phyloP scores from a whole-genome alignment of 768 basidiomycete species.

The Leccinum disarticulatum region DNA sequence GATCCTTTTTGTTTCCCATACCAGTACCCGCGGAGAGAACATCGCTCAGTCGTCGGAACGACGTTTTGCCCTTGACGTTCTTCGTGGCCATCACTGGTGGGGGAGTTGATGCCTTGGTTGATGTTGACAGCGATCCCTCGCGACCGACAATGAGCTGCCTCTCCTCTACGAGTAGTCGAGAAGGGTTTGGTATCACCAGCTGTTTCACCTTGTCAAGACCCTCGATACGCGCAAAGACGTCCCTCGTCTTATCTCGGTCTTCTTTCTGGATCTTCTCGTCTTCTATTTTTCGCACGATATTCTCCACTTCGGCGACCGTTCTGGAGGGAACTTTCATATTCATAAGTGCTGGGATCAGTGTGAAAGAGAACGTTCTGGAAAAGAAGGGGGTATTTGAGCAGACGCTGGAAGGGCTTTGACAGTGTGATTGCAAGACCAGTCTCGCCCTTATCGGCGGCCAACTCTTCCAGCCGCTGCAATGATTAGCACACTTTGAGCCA shows the following conservation, averaged over 20 bases:
- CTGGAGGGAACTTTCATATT: slow-evolving; percentile 93
- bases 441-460: slow-evolving; percentile 84
- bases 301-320: slow-evolving; percentile 98
- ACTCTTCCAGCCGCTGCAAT: slow-evolving; percentile 75
- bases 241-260: slow-evolving; percentile 91
- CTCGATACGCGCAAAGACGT: slow-evolving; percentile 94
- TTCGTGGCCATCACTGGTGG: slow-evolving; percentile 41
- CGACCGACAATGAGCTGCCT: slow-evolving; percentile 46
- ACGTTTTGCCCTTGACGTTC: slow-evolving; percentile 76
- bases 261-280: slow-evolving; percentile 98
- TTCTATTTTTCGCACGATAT: slow-evolving; percentile 93
- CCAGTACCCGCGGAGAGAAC: slow-evolving; percentile 64
- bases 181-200: slow-evolving; percentile 87
- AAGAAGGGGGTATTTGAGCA: slow-evolving; percentile 94
- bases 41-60: slow-evolving; percentile 87
- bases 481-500: slow-evolving; percentile 77
- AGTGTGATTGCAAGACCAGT: slow-evolving; percentile 93
- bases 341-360: slow-evolving; percentile 95
- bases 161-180: slow-evolving; percentile 85
- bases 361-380: slow-evolving; percentile 97
- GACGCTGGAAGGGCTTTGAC: slow-evolving; percentile 94
- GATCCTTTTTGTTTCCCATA: slow-evolving; percentile 71
- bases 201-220: slow-evolving; percentile 93
- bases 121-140: slow-evolving; percentile 20
- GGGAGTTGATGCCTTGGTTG: slow-evolving; percentile 35